Base-by-base conservation (phyloP, 768 basidiomycete genomes). In the Pleurotus pulmonarius region DNA sequence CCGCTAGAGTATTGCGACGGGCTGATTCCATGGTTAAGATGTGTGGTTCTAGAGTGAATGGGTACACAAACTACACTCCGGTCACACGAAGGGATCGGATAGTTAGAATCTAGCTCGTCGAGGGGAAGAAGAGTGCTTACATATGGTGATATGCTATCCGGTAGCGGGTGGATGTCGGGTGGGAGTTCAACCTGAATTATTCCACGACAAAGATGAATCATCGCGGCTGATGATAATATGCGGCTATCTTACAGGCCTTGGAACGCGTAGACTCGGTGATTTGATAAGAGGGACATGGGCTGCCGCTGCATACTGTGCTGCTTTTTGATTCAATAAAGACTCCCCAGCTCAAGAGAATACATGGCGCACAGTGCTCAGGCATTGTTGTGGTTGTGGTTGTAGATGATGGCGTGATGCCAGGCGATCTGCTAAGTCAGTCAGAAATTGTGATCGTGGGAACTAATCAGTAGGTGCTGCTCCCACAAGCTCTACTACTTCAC, bases 111-210 rank as follows among this genome's bases (percentile, higher is more conserved):
- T 26, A 43, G 34, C 22, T 34, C 8, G 43, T 39, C 12, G 18
- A 15, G 25, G 29, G 49, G 53, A 39, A 47, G 12, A 41, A 26
- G 44, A 13, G 20, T 26, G 61, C 72, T 63, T 51, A 95, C 96
- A 67, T 98, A 98, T 59, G 91, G 83, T 1, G 85, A 86, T 3
- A 98, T 87, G 37, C 89, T 90, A 22, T 94, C 91, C 3, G 96
- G 96, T 0, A 98, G 78, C 0, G 96, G 96, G 63, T 98, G 95
- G 20, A 98, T 93, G 65, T 98, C 94, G 46, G 82, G 88, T 3
- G 96, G 93, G 3, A 94, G 76, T 60, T 88, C 80, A 24, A 97
- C 83, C 95, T 98, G 64, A 40, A 48, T 46, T 18, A 43, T 40
- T 45, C 2, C 41, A 13, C n/a, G 6, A 11, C n/a, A 44, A 9